Conservation (phyloP, 208 protist genomes). For the Naegleria gruberi region DNA sequence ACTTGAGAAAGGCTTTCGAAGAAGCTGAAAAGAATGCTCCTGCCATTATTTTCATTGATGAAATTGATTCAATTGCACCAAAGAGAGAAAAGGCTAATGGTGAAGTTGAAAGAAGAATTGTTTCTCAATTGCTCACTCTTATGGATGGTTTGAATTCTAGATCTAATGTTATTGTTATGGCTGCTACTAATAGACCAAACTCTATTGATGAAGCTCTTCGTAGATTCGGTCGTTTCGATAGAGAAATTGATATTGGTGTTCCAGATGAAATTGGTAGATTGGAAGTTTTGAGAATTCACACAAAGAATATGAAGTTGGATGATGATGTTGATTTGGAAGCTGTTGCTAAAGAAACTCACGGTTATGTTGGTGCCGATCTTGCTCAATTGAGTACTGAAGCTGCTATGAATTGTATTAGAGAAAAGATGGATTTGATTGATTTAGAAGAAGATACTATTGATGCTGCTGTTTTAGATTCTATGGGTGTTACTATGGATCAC, state of each 20-base stretch:
- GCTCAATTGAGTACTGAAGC: constrained; percentile 98
- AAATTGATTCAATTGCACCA: constrained; percentile 99
- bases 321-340: constrained; percentile 95
- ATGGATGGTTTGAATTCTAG: constrained; percentile 99
- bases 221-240: constrained; percentile 99
- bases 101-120: constrained; percentile 99
- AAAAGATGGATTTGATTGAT: constrained; percentile 99
- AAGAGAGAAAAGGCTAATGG: constrained; percentile 99
- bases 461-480: constrained; percentile 91
- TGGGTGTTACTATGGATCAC: constrained; percentile 97
- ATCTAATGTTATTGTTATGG: constrained; percentile 98
- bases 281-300: constrained; percentile 99
- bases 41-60: constrained; percentile 99
- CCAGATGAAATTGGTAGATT: constrained; percentile 98
- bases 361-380: constrained; percentile 98
- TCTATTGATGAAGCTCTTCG: constrained; percentile 97
- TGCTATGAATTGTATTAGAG: constrained; percentile 98
- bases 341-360: constrained; percentile 92
- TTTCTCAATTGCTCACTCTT: constrained; percentile 99
- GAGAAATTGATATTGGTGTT: constrained; percentile 99
- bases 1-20: constrained; percentile 98
- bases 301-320: constrained; percentile 99
- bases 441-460: constrained; percentile 98
- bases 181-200: constrained; percentile 99
- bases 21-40: constrained; percentile 98